Evolutionary conservation across 2,329 filamentous ascomycete species (phyloP), one percentile per base, ranked within the genome.

Genomic region (Cytospora schulzeri): DNA sequence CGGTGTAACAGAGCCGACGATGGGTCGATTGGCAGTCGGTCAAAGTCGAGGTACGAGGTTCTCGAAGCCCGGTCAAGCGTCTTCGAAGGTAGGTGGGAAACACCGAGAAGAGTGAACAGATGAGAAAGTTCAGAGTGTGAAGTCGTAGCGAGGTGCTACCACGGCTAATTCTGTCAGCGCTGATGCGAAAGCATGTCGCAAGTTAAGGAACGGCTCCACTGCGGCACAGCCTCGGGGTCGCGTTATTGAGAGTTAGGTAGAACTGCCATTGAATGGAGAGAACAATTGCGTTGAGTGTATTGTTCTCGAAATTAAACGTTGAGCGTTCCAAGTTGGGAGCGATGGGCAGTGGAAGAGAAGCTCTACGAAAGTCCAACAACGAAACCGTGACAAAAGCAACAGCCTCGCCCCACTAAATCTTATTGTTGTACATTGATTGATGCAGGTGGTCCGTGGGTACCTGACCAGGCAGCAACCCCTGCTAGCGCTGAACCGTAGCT

Each of bases 71-170:
- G 24, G 33, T 17, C 60, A 4, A 29, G 35, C 33, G n/a, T 11
- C 26, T 41, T 45, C 31, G 24, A 29, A 51, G 2, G 12, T 31
- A 28, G 50, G 31, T 7, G 33, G 19, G 15, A 60, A 54, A 31
- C 29, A 28, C 15, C 9, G 7, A 29, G 11, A 38, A 52, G 54
- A 38, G 52, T 48, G 57, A 14, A 52, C 29, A 19, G 19, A 24
- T 17, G 4, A n/a, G 9, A 24, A n/a, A 33, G 9, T 24, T 50
- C 12, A 5, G 33, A 48, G 53, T 57, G 50, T 59, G 61, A 58
- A 41, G 54, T 51, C 57, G 65, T 57, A 60, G 61, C 61, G 48
- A 61, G 24, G 59, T 55, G 65, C 65, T 60, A 64, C 61, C 50
- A 58, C 51, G 61, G 29, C 58, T 54, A 12, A 54, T 35, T 60